Percentiles rank a stretch among this genome's conserved stretches.
Evolutionary conservation across 306 rosid species (phyloP).

Genomic region (Cucumis cinereus): DNA sequence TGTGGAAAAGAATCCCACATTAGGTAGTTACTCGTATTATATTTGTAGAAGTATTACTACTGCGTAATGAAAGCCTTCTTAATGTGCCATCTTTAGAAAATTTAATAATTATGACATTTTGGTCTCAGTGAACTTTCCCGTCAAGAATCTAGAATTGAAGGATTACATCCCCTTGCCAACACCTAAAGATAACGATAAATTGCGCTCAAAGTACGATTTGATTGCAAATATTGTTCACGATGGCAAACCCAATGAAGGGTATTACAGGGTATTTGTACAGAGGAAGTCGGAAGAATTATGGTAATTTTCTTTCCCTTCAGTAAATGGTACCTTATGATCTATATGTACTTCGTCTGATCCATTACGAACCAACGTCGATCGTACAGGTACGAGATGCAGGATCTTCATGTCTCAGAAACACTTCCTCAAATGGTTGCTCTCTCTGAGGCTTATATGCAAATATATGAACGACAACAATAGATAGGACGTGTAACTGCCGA

Average conservation of each 20-base stretch:
- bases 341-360: background rate
- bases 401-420: constrained; percentile 84
- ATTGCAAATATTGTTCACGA: constrained; percentile 90
- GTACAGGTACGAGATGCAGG: constrained; percentile 92
- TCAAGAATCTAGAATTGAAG: constrained; percentile 89
- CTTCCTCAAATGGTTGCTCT: constrained; percentile 96
- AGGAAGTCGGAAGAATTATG: constrained; percentile 86
- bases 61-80: background rate
- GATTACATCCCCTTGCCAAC: constrained; percentile 89
- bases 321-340: background rate
- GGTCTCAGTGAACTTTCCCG: constrained; percentile 81
- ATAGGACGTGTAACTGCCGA: background rate
- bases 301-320: constrained; percentile 22
- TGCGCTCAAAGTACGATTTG: constrained; percentile 74
- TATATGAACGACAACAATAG: constrained; percentile 83
- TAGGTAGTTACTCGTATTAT: constrained; percentile 27
- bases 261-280: constrained; percentile 80
- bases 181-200: constrained; percentile 54
- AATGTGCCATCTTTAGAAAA: constrained; percentile 1
- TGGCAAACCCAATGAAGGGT: constrained; percentile 87
- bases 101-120: background rate
- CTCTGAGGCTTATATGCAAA: constrained; percentile 90
- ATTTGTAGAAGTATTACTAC: background rate
- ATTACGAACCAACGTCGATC: background rate
- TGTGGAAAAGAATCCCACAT: constrained; percentile 94